Evolutionary conservation across 2,329 filamentous ascomycete species (phyloP), one percentile per base, ranked within the genome.

Genomic region (Hysterium pulicare): DNA sequence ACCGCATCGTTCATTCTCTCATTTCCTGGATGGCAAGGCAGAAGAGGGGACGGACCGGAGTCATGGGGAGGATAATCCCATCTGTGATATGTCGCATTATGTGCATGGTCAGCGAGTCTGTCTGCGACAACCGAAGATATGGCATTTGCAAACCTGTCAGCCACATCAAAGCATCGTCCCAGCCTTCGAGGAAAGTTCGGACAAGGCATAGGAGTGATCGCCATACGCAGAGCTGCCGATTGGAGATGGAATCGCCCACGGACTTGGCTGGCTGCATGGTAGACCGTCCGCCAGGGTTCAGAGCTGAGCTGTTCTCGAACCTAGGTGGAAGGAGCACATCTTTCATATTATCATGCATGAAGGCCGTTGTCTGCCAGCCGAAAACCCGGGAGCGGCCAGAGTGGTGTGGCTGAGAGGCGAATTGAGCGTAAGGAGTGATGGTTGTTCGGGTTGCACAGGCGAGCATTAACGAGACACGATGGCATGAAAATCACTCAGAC

Each of bases 261-360:
- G 16, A 10, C 15, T 11, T 10, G 19, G 37, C 9, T 9, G 15
- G 37, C 15, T 31, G 23, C 22, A 20, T 16, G 28, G 33, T 8
- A 48, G 46, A 41, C 46, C 49, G 40, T 33, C 44, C 48, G 16
- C 46, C 49, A 47, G 49, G 46, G 38, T 50, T 49, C 21, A 33
- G 33, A 35, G 34, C 34, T 39, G 24, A 33, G 43, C 42, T 46
- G 48, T 34, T 37, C 23, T 39, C 21, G 17, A 37, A 22, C 11
- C 9, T 37, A 13, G 15, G 7, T 20, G 20, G 24, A 28, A 28
- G 24, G 8, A 28, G 24, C 13, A 13, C 24, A 28, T 28, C 8
- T 13, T 13, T 13, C 7, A 8, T 8, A 8, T 36, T 33, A 37
- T 39, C 40, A 30, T 44, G 43, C 47, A 50, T 45, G 42, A 44